Evolutionary conservation across 2,329 filamentous ascomycete species (phyloP).

Genomic region (Trichoderma sp.): DNA sequence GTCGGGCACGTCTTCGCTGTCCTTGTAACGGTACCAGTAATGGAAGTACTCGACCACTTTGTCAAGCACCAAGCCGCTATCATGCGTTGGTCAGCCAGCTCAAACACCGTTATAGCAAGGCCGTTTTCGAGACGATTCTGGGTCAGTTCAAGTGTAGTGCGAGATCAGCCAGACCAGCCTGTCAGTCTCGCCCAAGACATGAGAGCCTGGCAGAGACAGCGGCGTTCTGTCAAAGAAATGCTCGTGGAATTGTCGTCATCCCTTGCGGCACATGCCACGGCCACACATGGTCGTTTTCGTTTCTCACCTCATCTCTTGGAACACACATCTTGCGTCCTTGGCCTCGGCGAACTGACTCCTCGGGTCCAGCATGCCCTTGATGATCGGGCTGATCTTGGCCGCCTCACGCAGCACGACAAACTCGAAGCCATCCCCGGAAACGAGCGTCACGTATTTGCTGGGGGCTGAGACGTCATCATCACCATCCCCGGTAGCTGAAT

Average conservation of each 20-base stretch:
- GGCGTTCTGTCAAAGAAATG: constrained; percentile 45
- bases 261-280: constrained; percentile 22
- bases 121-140: constrained; percentile 8
- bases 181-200: constrained; percentile 29
- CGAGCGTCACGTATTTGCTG: constrained; percentile 74
- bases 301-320: constrained; percentile 73
- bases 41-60: constrained; percentile 83
- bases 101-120: background rate
- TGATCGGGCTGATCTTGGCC: constrained; percentile 67
- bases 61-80: constrained; percentile 71
- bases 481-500: constrained; percentile 29
- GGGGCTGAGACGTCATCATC: constrained; percentile 26
- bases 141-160: constrained; percentile 68
- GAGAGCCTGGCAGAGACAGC: constrained; percentile 48
- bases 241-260: constrained; percentile 39
- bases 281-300: background rate
- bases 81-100: constrained; percentile 26
- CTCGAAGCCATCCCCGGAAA: constrained; percentile 75
- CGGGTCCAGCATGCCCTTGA: constrained; percentile 74
- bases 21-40: constrained; percentile 74
- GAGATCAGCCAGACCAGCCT: constrained; percentile 51
- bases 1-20: constrained; percentile 72
- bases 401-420: constrained; percentile 74
- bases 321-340: constrained; percentile 62
- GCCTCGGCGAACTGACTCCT: constrained; percentile 69